phyloP scores from a whole-genome alignment of 208 protist species.

The Trypanosoma theileri region DNA sequence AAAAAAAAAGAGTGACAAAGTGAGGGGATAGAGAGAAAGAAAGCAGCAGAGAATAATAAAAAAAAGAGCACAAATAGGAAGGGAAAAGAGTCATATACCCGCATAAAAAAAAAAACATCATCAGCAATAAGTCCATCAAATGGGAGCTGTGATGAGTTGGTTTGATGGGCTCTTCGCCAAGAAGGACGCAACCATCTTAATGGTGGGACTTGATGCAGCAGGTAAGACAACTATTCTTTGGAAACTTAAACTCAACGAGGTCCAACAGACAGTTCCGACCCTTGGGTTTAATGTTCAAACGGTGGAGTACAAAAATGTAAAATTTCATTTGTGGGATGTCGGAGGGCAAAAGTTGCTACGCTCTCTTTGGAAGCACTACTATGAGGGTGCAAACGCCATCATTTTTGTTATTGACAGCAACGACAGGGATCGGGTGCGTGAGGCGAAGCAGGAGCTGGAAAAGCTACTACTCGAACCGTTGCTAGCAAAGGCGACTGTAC shows the following conservation, averaged over 20 bases:
- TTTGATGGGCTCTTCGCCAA: slow-evolving; percentile 81
- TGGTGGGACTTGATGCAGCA: slow-evolving; percentile 95
- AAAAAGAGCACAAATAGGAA: background rate
- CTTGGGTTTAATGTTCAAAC: slow-evolving; percentile 98
- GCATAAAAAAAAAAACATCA: background rate
- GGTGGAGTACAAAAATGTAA: slow-evolving; percentile 98
- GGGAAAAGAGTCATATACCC: slow-evolving; percentile 1
- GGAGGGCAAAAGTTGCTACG: slow-evolving; percentile 96
- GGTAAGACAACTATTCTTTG: slow-evolving; percentile 98
- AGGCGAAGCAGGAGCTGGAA: slow-evolving; percentile 78
- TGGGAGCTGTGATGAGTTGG: slow-evolving; percentile 69
- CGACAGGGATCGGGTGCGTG: slow-evolving; percentile 79
- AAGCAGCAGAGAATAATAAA: background rate
- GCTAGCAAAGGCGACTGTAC: slow-evolving; percentile 74
- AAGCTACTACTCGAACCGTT: slow-evolving; percentile 81
- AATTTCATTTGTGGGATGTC: slow-evolving; percentile 98
- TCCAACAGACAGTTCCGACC: slow-evolving; percentile 97
- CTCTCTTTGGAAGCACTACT: slow-evolving; percentile 96
- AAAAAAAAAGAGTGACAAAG: slow-evolving; percentile 12
- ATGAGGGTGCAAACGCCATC: slow-evolving; percentile 92
- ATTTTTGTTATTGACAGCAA: slow-evolving; percentile 95
- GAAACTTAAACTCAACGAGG: slow-evolving; percentile 96
- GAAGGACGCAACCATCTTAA: slow-evolving; percentile 93
- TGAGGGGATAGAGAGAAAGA: slow-evolving; percentile 1
- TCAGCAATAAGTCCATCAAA: slow-evolving; percentile 12